A percentile compares a stretch with the other conserved stretches of the same genome.
Conservation (phyloP, 1,284 basidiomycete species). For the Cutaneotrichosporon sp. region DNA sequence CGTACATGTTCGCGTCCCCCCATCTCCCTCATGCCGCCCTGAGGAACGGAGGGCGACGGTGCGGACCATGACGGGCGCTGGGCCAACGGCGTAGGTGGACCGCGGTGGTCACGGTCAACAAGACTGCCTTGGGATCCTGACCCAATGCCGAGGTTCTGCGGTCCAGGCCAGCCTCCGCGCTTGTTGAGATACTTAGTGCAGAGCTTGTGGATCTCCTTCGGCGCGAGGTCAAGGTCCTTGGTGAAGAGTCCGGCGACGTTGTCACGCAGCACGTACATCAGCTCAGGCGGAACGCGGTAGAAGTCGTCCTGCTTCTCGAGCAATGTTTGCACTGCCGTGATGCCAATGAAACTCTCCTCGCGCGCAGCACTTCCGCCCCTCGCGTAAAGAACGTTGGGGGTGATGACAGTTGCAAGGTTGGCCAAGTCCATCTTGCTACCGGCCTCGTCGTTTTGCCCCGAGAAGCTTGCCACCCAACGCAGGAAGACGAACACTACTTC, state of each 20-base stretch:
- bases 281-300: constrained; percentile 80
- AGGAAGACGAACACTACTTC: constrained; percentile 97
- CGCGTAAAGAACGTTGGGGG: constrained; percentile 87
- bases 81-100: no score
- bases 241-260: constrained; percentile 70
- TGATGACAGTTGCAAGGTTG: constrained; percentile 96
- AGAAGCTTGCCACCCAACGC: constrained; percentile 99
- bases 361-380: constrained; percentile 78
- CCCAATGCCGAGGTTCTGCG: neutral
- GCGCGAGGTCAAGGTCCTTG: constrained; percentile 72
- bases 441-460: constrained; percentile 96
- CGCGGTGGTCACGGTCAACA: no score
- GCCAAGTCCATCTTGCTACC: constrained; percentile 97
- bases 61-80: constrained; percentile 2
- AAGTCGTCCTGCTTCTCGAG: constrained; percentile 93
- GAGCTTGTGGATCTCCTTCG: constrained; percentile 85
- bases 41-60: neutral
- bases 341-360: constrained; percentile 90
- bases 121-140: no score
- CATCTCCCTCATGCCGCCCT: neutral
- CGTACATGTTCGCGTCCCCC: neutral
- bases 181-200: constrained; percentile 65
- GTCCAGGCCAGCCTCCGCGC: constrained; percentile 7
- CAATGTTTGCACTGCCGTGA: constrained; percentile 74
- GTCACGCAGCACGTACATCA: constrained; percentile 72